A percentile compares a stretch with the other conserved stretches of the same genome.
Conservation (phyloP, 345 rosid genomes). For the Aurinia saxatilis region DNA sequence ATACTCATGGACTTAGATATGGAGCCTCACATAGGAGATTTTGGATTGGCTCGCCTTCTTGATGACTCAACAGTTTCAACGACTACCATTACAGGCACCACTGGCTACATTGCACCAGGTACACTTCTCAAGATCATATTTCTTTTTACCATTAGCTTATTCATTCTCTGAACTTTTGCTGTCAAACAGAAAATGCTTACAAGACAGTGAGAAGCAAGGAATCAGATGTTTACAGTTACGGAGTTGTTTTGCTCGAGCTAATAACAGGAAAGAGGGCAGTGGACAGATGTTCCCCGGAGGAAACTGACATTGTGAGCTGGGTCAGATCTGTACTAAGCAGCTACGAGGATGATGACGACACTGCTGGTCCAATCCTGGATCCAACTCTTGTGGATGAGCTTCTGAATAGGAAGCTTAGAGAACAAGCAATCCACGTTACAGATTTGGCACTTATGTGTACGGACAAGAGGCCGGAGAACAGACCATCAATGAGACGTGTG, state of each 20-base stretch:
- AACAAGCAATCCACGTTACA: constrained; percentile 42
- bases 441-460: constrained; percentile 56
- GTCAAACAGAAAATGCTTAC: constrained; percentile 66
- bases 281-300: constrained; percentile 35
- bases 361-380: constrained; percentile 37
- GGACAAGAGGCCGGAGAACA: constrained; percentile 45
- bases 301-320: constrained; percentile 44
- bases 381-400: constrained; percentile 41
- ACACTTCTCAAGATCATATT: no score
- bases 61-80: no score
- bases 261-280: constrained; percentile 46
- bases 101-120: no score
- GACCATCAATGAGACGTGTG: constrained; percentile 68
- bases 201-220: constrained; percentile 45
- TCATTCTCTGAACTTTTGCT: constrained; percentile 50
- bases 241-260: constrained; percentile 62
- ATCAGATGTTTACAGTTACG: constrained; percentile 63
- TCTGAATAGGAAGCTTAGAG: constrained; percentile 35
- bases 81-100: no score
- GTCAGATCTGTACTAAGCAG: constrained; percentile 35
- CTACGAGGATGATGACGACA: constrained; percentile 8
- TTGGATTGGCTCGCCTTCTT: no score
- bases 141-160: no score
- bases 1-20: no score
- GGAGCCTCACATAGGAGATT: no score